phyloP scores from a whole-genome alignment of 2,329 filamentous ascomycete species.

The Paraconiothyrium sp. region DNA sequence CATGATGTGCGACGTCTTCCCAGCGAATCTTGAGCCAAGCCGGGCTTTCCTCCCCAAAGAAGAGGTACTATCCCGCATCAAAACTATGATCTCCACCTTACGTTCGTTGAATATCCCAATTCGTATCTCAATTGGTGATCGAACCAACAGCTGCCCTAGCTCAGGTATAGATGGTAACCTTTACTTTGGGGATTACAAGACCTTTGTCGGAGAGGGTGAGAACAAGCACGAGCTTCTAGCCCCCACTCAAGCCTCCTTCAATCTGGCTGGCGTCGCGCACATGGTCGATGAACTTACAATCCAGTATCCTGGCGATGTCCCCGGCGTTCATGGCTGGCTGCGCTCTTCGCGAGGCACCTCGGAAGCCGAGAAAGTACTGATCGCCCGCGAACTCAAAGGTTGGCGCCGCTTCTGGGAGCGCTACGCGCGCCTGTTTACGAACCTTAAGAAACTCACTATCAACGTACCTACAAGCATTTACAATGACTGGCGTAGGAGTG shows the following conservation, averaged over 20 bases:
- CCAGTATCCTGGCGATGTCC: conserved; percentile 45
- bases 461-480: conserved; percentile 45
- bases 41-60: conserved; percentile 41
- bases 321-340: conserved; percentile 41
- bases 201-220: conserved; percentile 37
- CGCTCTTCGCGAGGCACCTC: conserved; percentile 32
- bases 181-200: conserved; percentile 49
- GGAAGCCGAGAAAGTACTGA: conserved; percentile 37
- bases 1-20: conserved; percentile 51
- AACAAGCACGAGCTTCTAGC: conserved; percentile 38
- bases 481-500: conserved; percentile 41
- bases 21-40: conserved; percentile 43
- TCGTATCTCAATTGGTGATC: conserved; percentile 46
- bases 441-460: conserved; percentile 46
- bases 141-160: conserved; percentile 33
- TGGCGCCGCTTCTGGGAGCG: conserved; percentile 50
- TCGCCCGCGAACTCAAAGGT: conserved; percentile 44
- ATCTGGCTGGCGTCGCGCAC: conserved; percentile 41
- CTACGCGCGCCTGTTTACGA: conserved; percentile 46
- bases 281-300: conserved; percentile 50
- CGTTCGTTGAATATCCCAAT: conserved; percentile 44
- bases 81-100: conserved; percentile 40
- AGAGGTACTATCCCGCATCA: conserved; percentile 43
- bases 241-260: conserved; percentile 46
- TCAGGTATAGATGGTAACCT: conserved; percentile 45